Conservation (phyloP, 2,329 filamentous ascomycete genomes). For the Penicillium nordicum region DNA sequence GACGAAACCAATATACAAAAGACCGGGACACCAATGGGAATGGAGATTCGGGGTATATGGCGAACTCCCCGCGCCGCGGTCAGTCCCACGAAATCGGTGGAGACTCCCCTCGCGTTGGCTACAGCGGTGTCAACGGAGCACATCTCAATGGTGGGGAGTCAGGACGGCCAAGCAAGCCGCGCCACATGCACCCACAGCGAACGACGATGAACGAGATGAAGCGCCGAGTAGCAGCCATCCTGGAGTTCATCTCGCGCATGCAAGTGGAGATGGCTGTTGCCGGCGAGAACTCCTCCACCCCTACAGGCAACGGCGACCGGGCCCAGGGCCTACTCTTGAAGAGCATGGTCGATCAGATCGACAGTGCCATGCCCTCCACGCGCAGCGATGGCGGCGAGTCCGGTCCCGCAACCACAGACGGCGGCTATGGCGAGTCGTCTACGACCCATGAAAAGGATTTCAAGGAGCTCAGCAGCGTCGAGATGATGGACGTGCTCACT, state of each 20-base stretch:
- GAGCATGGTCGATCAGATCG: constrained; percentile 37
- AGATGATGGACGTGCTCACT: constrained; percentile 88
- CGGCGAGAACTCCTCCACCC: constrained; percentile 45
- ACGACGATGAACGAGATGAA: constrained; percentile 87
- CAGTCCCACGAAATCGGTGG: constrained; percentile 39
- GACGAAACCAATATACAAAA: constrained; percentile 79
- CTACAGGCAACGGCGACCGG: constrained; percentile 37
- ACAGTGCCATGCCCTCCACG: constrained; percentile 26
- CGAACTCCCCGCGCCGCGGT: constrained; percentile 41
- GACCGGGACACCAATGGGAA: constrained; percentile 63
- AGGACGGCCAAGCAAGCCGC: constrained; percentile 59
- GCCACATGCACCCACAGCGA: constrained; percentile 53
- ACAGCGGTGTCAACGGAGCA: constrained; percentile 37
- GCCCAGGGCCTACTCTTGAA: constrained; percentile 34
- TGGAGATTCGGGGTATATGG: constrained; percentile 35
- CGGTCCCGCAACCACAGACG: constrained; percentile 24
- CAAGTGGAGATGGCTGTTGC: constrained; percentile 77
- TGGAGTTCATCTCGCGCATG: constrained; percentile 85
- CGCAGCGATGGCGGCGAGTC: constrained; percentile 28
- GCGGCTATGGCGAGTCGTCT: constrained; percentile 22
- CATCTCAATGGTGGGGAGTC: constrained; percentile 58
- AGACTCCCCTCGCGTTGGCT: constrained; percentile 37
- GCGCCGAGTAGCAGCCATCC: constrained; percentile 74
- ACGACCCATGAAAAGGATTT: constrained; percentile 54
- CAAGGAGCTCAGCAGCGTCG: constrained; percentile 70